Conservation (phyloP, 495 filamentous ascomycete genomes). For the Penicillium simplicissimum region DNA sequence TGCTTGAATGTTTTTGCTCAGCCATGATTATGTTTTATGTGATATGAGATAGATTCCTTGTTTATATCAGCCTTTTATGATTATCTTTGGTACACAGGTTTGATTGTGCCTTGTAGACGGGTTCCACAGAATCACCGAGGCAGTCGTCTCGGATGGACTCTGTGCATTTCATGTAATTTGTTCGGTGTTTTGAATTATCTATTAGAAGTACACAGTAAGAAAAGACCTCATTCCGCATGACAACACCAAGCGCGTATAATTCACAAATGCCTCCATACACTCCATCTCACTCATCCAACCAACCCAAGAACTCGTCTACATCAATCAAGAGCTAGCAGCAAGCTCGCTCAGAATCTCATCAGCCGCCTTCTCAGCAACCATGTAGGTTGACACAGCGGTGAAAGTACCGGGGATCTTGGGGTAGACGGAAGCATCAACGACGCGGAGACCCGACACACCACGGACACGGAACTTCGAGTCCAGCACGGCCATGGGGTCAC, state of each 20-base stretch:
- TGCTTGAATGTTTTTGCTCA: neutral
- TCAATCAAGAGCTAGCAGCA: neutral
- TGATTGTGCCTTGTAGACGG: neutral
- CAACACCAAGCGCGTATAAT: neutral
- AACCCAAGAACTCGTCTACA: neutral
- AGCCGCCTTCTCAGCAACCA: conserved; percentile 57
- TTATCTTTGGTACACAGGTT: neutral
- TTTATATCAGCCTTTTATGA: neutral
- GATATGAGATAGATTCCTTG: neutral
- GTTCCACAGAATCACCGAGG: neutral
- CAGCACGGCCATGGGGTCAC: conserved; percentile 54
- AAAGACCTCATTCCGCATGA: neutral
- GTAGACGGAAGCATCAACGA: conserved; percentile 58
- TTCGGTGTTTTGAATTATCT: neutral
- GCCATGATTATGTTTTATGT: neutral
- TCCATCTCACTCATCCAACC: neutral
- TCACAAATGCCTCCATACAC: neutral
- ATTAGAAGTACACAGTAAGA: neutral
- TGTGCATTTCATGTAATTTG: neutral
- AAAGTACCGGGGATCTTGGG: conserved; percentile 55
- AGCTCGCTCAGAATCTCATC: conserved; percentile 43
- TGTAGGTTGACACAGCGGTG: conserved; percentile 52
- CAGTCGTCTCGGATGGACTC: neutral
- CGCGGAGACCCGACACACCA: conserved; percentile 50
- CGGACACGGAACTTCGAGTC: conserved; percentile 54